These are phyloP conservation scores for Areca catechu DNA, from an alignment of 176 grass and related monocot genomes.

Conservation along the genomic window DNA sequence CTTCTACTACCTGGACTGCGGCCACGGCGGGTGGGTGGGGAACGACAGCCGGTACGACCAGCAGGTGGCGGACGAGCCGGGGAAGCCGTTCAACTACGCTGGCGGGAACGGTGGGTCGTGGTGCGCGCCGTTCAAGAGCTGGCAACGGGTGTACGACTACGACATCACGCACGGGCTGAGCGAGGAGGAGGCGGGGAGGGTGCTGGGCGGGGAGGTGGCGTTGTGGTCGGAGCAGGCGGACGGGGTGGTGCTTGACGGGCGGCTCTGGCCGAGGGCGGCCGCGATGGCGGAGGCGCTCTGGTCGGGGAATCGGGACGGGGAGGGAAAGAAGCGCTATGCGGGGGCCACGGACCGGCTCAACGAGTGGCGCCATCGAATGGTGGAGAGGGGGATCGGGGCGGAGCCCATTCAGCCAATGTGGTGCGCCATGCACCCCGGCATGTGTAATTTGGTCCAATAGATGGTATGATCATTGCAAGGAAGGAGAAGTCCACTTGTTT, in stretches of 20 bases:
- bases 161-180: conserved; percentile 86
- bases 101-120: conserved; percentile 82
- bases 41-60: conserved; percentile 93
- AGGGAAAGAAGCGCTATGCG: conserved; percentile 63
- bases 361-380: conserved; percentile 76
- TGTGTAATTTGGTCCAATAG: conserved; percentile 71
- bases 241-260: conserved; percentile 52
- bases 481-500: too few relatives aligned
- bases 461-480: background rate
- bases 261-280: conserved; percentile 68
- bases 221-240: conserved; percentile 93
- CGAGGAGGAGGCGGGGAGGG: conserved; percentile 43
- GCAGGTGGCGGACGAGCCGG: conserved; percentile 57
- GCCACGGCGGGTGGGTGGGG: conserved; percentile 73
- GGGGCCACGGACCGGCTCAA: conserved; percentile 59
- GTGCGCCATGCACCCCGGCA: conserved; percentile 57
- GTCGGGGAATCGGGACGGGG: conserved; percentile 70
- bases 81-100: conserved; percentile 66
- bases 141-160: conserved; percentile 96
- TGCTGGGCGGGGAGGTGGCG: conserved; percentile 85
- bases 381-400: conserved; percentile 67
- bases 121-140: conserved; percentile 91
- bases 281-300: conserved; percentile 74
- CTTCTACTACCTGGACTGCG: conserved; percentile 99
- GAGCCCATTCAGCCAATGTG: conserved; percentile 82